These are phyloP conservation scores for Lojkania enalia DNA, from an alignment of 2,329 filamentous ascomycete species.

Conservation along the genomic window DNA sequence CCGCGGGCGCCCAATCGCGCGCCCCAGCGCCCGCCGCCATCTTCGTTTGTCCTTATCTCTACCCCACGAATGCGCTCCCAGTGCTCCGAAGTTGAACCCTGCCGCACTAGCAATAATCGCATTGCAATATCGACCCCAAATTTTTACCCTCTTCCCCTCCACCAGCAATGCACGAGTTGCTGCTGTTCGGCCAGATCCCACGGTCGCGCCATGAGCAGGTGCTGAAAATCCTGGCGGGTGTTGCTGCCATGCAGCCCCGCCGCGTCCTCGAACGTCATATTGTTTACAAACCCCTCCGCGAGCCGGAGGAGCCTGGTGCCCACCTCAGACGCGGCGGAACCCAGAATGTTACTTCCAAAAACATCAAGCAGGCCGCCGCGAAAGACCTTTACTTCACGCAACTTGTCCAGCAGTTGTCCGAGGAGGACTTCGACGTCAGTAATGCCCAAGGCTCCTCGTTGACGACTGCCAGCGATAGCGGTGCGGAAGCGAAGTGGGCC, in stretches of 20 bases:
- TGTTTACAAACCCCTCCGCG: constrained; percentile 60
- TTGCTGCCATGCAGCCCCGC: constrained; percentile 64
- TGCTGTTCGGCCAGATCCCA: constrained; percentile 63
- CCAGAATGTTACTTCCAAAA: constrained; percentile 37
- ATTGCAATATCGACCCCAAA: constrained; percentile 5
- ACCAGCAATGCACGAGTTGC: constrained; percentile 62
- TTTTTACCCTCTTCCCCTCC: constrained; percentile 10
- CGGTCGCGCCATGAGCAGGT: constrained; percentile 61
- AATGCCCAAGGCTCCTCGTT: constrained; percentile 17
- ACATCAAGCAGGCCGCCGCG: constrained; percentile 30
- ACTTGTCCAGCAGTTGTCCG: constrained; percentile 49
- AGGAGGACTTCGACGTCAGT: constrained; percentile 40
- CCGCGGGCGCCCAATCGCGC: constrained; percentile 6
- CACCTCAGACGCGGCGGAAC: constrained; percentile 43
- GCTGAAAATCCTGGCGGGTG: constrained; percentile 63
- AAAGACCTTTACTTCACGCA: constrained; percentile 59
- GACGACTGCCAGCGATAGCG: constrained; percentile 26
- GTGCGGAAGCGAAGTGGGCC: constrained; percentile 39
- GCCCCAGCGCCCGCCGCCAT: not conserved
- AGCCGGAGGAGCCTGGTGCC: constrained; percentile 46
- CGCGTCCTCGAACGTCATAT: constrained; percentile 58
- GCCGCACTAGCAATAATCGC: not conserved
- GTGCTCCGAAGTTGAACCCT: not conserved
- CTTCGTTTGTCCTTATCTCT: not conserved
- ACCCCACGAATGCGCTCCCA: not conserved